These are phyloP conservation scores for Taiozyma onychis DNA, from an alignment of 1,139 yeast genomes.

Conservation along the genomic window DNA sequence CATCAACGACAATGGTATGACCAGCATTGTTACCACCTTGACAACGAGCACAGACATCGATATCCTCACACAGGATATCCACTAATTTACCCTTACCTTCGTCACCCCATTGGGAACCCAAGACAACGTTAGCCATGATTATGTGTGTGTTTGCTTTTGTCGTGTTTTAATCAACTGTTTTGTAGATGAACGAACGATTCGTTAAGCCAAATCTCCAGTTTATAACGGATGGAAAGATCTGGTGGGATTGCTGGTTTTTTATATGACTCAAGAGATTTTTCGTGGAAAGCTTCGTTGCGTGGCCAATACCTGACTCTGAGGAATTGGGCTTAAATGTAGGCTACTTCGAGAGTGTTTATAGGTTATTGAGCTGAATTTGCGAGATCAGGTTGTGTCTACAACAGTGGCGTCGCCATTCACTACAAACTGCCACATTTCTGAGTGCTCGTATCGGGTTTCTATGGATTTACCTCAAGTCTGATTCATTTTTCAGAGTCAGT, in stretches of 20 bases:
- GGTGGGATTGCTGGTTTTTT: background rate
- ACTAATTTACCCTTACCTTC: constrained; percentile 99
- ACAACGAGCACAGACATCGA: constrained; percentile 96
- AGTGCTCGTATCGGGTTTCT: background rate
- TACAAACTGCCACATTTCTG: background rate
- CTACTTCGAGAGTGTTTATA: background rate
- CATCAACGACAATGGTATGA: constrained; percentile 91
- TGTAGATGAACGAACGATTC: background rate
- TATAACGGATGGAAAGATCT: background rate
- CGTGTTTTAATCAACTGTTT: background rate
- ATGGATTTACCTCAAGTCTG: background rate
- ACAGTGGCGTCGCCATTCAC: background rate
- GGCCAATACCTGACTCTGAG: background rate
- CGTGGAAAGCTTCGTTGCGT: background rate
- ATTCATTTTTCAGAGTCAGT: background rate
- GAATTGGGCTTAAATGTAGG: background rate
- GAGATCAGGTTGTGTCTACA: background rate
- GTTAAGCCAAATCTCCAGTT: background rate
- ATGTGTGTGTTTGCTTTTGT: background rate
- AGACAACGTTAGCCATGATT: constrained; percentile 58
- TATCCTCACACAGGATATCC: constrained; percentile 85
- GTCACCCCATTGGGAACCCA: constrained; percentile 99
- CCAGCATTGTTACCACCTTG: constrained; percentile 99
- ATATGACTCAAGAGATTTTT: background rate
- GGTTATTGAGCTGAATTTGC: background rate